Evolutionary conservation across 75 land plant species (phyloP).

Genomic region (Larix kaempferi): DNA sequence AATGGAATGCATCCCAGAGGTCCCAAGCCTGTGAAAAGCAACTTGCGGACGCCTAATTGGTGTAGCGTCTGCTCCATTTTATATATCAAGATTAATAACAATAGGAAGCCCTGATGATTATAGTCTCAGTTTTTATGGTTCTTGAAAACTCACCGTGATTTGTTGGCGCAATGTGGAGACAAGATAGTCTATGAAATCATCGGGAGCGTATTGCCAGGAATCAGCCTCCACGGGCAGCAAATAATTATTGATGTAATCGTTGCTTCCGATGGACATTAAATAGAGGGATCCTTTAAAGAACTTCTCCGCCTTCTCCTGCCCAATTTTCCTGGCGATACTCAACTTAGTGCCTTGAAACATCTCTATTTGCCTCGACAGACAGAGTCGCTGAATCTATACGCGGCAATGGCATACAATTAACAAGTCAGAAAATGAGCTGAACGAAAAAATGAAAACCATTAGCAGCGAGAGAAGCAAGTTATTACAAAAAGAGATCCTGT

Average conservation of each 20-base stretch:
- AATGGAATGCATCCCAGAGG: conserved; percentile 96
- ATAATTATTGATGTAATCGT: conserved; percentile 94
- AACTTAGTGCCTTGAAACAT: too few species aligned
- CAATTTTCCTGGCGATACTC: too few species aligned
- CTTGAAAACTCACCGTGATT: not conserved
- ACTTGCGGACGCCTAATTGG: conserved; percentile 56
- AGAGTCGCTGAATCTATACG: conserved; percentile 65
- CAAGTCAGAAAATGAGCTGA: not conserved
- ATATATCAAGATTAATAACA: too few species aligned
- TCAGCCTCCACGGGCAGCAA: conserved; percentile 48
- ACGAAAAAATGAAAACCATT: not conserved
- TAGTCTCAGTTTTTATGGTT: not conserved
- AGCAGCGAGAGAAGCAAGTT: not conserved
- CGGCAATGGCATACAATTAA: not conserved
- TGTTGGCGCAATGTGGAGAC: too few species aligned
- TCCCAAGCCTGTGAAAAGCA: conserved; percentile 67
- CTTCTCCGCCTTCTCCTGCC: too few species aligned
- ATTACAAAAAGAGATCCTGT: conserved; percentile 37
- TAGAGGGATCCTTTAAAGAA: too few species aligned
- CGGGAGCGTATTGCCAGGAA: too few species aligned
- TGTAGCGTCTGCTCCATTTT: conserved; percentile 44
- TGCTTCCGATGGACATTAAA: conserved; percentile 57
- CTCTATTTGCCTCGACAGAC: conserved; percentile 34
- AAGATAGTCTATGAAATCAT: too few species aligned
- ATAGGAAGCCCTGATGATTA: not conserved